Evolutionary conservation across 2,329 filamentous ascomycete species (phyloP), one percentile per base, ranked within the genome.

Genomic region (Fusarium torreyae): DNA sequence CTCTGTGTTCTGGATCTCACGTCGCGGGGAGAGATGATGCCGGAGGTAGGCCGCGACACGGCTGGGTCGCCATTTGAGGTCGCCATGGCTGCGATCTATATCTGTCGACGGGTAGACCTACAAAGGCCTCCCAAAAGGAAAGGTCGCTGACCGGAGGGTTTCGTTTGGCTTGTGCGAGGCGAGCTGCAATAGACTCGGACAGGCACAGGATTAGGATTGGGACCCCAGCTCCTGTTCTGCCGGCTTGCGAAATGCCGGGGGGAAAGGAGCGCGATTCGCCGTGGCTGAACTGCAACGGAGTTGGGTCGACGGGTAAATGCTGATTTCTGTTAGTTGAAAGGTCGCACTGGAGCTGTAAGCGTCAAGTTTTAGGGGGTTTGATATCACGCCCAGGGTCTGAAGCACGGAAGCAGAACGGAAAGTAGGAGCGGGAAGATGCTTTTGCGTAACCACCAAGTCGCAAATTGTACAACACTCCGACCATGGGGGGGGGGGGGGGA

Each of bases 1-100:
- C 91, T 93, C 69, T 87, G 86, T 15, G 86, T 84, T 73, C 87
- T 82, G 36, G 87, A 87, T 70, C 80, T 77, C 64, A 76, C 74
- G 44, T 74, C 75, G 53, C 78, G 76, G 26, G 77, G 77, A 44
- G 80, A 79, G 42, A 75, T 62, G 58, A 77, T 69, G 63, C 73
- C 78, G 39, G 80, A 80, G 22, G 76, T 63, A 65, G 79, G 78
- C 60, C 76, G 77, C 60, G 79, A 80, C 74, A 74, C 61, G 57
- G 53, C 62, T 51, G 52, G 48, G 36, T 78, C 77, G 54, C 66
- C 48, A 50, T 68, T 71, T 39, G 75, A 62, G 66, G 71, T 72
- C 28, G 75, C 66, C 76, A 77, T 77, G 53, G 60, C 61, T 64
- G 66, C 66, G 57, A 49, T 69, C 71, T 73, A 66, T 74, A 66